These are phyloP conservation scores for Stephania cephalantha DNA, from an alignment of 164 flowering plant genomes.

Conservation along the genomic window DNA sequence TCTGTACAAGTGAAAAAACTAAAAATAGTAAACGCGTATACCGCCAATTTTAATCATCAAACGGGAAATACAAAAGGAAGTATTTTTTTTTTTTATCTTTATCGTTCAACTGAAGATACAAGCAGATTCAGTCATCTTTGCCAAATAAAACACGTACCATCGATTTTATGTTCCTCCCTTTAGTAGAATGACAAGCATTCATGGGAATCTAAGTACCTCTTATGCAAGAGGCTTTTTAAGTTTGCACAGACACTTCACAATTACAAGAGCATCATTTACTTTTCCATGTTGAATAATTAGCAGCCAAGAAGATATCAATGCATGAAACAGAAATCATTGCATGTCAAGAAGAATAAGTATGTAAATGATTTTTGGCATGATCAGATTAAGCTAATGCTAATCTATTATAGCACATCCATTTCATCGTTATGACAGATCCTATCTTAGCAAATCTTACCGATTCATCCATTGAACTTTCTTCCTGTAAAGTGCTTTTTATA, in stretches of 20 bases:
- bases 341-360: background rate
- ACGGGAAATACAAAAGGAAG: too few species aligned
- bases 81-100: too few species aligned
- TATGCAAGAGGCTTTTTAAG: too few species aligned
- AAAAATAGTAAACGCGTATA: too few species aligned
- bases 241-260: background rate
- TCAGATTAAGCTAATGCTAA: background rate
- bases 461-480: constrained; percentile 44
- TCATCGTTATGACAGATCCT: background rate
- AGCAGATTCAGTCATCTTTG: background rate
- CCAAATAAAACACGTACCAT: background rate
- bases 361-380: background rate
- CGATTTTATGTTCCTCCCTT: background rate
- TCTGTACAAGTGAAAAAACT: too few species aligned
- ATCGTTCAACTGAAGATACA: background rate
- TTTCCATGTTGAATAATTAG: background rate
- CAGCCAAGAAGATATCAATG: background rate
- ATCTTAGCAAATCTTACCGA: constrained; percentile 41
- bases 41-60: too few species aligned
- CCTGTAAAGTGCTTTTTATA: constrained; percentile 58
- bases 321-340: background rate
- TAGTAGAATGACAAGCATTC: background rate
- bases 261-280: background rate
- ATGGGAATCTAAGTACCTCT: background rate
- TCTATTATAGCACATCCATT: background rate